These are phyloP conservation scores for Suillus subluteus DNA, from an alignment of 768 basidiomycete genomes.

Conservation along the genomic window DNA sequence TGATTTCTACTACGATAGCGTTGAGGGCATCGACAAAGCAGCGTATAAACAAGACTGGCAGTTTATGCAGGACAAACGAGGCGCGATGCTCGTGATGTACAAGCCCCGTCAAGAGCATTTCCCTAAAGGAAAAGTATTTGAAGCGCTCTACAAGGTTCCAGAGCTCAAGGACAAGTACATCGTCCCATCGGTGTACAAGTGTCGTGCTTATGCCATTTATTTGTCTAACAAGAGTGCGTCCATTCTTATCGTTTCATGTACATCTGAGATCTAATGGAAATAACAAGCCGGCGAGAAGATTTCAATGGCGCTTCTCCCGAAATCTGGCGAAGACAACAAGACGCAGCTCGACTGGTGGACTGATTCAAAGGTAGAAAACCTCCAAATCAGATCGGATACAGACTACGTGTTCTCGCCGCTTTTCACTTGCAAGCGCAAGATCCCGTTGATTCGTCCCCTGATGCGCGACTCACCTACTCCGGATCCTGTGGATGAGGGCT, in stretches of 20 bases:
- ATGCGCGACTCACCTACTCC: slow-evolving; percentile 21
- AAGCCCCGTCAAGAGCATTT: slow-evolving; percentile 28
- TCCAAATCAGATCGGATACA: slow-evolving; percentile 22
- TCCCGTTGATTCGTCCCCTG: slow-evolving; percentile 4
- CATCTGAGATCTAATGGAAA: background rate
- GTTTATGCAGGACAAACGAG: slow-evolving; percentile 30
- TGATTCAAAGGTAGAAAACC: slow-evolving; percentile 18
- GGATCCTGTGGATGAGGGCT: slow-evolving; percentile 16
- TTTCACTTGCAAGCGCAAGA: slow-evolving; percentile 25
- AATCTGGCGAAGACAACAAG: slow-evolving; percentile 14
- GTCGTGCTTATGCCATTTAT: slow-evolving; percentile 38
- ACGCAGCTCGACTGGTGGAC: slow-evolving; percentile 25
- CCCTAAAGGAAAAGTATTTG: slow-evolving; percentile 27
- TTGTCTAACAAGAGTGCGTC: slow-evolving; percentile 31
- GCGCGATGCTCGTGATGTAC: slow-evolving; percentile 40
- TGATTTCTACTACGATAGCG: background rate
- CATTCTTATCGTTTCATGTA: background rate
- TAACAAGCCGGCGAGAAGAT: slow-evolving; percentile 27
- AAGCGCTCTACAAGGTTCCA: slow-evolving; percentile 28
- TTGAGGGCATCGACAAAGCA: slow-evolving; percentile 33
- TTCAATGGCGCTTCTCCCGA: slow-evolving; percentile 25
- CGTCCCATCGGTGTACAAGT: slow-evolving; percentile 35
- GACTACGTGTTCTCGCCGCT: slow-evolving; percentile 31
- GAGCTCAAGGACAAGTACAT: slow-evolving; percentile 34
- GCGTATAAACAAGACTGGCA: slow-evolving; percentile 39